These are phyloP conservation scores for Lentinula guzmanii DNA, from an alignment of 768 basidiomycete species.

Conservation along the genomic window DNA sequence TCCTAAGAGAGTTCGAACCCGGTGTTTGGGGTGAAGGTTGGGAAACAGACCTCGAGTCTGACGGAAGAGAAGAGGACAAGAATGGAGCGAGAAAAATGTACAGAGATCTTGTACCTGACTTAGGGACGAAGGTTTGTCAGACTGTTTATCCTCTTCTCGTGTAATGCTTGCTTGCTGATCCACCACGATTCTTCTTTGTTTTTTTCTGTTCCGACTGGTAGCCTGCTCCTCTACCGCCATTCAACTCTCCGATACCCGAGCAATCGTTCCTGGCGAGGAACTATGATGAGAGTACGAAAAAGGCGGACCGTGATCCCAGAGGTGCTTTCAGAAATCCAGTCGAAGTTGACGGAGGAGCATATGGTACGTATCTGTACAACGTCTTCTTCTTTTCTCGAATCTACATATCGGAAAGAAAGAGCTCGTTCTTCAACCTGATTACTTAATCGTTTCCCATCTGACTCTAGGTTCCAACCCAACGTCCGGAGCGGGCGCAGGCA, in stretches of 20 bases:
- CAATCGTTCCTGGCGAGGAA: slow-evolving; percentile 89
- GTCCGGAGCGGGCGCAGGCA: slow-evolving; percentile 39
- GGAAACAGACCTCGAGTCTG: slow-evolving; percentile 61
- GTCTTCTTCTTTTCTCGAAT: too few relatives aligned
- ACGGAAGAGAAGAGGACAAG: slow-evolving; percentile 25
- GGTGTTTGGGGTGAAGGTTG: slow-evolving; percentile 74
- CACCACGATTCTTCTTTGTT: slow-evolving; percentile 5
- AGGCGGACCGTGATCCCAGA: slow-evolving; percentile 85
- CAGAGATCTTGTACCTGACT: slow-evolving; percentile 66
- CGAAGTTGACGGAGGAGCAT: slow-evolving; percentile 44
- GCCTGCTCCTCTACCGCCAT: slow-evolving; percentile 63
- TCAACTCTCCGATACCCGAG: slow-evolving; percentile 81
- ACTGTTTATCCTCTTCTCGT: slow-evolving; percentile 3
- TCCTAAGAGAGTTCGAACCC: slow-evolving; percentile 88
- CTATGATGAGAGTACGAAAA: slow-evolving; percentile 77
- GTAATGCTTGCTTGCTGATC: neutral
- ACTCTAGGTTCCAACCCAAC: neutral
- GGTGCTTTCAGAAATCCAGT: slow-evolving; percentile 78
- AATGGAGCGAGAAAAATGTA: slow-evolving; percentile 67
- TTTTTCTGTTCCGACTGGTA: slow-evolving; percentile 16
- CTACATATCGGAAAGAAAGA: too few relatives aligned
- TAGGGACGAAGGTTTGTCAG: slow-evolving; percentile 58
- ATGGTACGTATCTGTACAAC: neutral
- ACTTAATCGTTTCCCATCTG: neutral
- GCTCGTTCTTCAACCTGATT: neutral